Conservation (phyloP, 768 basidiomycete genomes). For the Polyporus arcularius region DNA sequence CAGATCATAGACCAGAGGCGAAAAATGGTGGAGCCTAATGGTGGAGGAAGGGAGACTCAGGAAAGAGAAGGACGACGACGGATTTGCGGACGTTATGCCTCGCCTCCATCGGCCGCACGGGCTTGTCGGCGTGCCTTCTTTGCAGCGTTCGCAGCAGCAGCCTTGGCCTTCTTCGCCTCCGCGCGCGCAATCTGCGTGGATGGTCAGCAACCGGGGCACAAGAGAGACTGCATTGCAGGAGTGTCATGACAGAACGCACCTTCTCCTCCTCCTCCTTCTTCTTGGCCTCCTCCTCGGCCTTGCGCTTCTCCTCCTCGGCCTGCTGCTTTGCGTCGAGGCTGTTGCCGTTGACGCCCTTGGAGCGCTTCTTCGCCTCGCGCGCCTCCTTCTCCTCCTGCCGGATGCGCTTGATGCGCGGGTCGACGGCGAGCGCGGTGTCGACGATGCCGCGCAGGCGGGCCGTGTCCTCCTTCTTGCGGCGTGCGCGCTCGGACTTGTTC, state of each 20-base stretch:
- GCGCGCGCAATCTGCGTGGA: conserved; percentile 51
- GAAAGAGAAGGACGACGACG: not conserved
- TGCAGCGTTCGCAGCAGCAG: conserved; percentile 84
- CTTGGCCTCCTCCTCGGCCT: conserved; percentile 53
- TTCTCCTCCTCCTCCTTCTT: conserved; percentile 86
- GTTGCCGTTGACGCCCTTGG: conserved; percentile 46
- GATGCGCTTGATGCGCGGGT: conserved; percentile 97
- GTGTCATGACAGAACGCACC: conserved; percentile 43
- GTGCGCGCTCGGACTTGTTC: conserved; percentile 95
- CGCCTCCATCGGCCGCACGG: conserved; percentile 17
- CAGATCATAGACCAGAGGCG: not conserved
- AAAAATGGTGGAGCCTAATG: not conserved
- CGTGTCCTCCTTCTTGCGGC: conserved; percentile 96
- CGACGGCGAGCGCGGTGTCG: conserved; percentile 77
- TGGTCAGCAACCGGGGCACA: not conserved
- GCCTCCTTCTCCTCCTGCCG: conserved; percentile 96
- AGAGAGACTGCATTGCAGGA: not conserved
- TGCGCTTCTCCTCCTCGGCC: conserved; percentile 68
- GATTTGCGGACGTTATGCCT: not conserved
- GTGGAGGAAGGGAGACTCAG: not conserved
- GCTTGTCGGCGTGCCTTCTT: conserved; percentile 75
- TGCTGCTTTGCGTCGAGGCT: conserved; percentile 57
- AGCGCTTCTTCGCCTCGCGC: conserved; percentile 86
- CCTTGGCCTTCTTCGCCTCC: conserved; percentile 83
- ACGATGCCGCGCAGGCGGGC: conserved; percentile 85